Conservation (phyloP, 345 rosid species). For the Gossypium australe region DNA sequence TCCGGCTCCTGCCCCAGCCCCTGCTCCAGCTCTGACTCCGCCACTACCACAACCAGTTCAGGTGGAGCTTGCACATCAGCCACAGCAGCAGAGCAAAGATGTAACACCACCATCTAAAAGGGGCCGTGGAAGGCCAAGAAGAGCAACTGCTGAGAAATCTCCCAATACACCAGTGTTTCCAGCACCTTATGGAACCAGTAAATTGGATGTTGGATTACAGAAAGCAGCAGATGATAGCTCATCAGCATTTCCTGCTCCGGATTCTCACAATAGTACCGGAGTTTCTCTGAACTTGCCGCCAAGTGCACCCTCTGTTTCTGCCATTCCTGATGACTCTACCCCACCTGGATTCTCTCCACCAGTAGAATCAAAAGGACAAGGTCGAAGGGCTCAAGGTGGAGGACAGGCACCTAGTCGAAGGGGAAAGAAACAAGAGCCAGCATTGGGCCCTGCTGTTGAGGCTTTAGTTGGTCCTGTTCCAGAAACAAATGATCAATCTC, state of each 20-base stretch:
- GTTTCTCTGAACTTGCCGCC: slow-evolving; percentile 25
- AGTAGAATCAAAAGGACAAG: slow-evolving; percentile 31
- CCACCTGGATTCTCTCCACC: slow-evolving; percentile 25
- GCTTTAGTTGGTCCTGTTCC: slow-evolving; percentile 24
- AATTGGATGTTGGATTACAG: slow-evolving; percentile 31
- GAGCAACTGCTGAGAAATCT: slow-evolving; percentile 45
- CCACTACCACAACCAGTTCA: slow-evolving; percentile 18
- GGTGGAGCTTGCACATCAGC: slow-evolving; percentile 22
- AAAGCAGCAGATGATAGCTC: slow-evolving; percentile 31
- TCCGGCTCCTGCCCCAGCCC: slow-evolving; percentile 9
- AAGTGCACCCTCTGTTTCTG: slow-evolving; percentile 23
- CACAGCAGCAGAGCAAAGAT: slow-evolving; percentile 40
- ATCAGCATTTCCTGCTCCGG: slow-evolving; percentile 22
- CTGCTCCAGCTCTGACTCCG: not conserved
- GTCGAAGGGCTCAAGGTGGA: slow-evolving; percentile 24
- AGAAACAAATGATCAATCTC: slow-evolving; percentile 26
- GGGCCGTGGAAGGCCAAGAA: slow-evolving; percentile 93
- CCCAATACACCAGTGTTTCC: slow-evolving; percentile 26
- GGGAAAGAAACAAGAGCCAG: slow-evolving; percentile 37
- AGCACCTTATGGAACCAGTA: slow-evolving; percentile 30
- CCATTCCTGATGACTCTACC: slow-evolving; percentile 29
- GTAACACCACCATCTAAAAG: slow-evolving; percentile 73
- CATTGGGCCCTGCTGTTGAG: slow-evolving; percentile 20
- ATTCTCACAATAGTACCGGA: slow-evolving; percentile 23
- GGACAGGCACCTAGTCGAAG: slow-evolving; percentile 39